Conservation (phyloP, 768 basidiomycete genomes). For the Suillus occidentalis region DNA sequence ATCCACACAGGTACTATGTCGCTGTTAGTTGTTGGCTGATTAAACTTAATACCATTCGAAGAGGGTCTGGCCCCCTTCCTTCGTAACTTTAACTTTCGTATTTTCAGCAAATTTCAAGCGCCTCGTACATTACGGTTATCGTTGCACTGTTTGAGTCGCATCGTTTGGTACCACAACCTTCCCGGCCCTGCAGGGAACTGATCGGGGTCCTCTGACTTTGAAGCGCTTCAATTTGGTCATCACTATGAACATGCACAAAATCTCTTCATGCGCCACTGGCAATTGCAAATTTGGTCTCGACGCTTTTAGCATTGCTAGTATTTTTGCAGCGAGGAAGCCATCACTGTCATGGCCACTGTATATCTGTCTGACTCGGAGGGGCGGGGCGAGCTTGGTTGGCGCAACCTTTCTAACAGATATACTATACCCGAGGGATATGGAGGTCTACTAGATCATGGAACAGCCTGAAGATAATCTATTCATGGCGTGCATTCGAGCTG, state of each 20-base stretch:
- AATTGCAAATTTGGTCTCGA: conserved; percentile 22
- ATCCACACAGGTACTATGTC: neutral
- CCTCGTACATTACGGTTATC: neutral
- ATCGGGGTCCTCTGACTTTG: neutral
- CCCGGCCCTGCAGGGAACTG: neutral
- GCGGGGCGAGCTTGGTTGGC: conserved; percentile 34
- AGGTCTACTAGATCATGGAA: conserved; percentile 21
- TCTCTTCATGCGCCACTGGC: conserved; percentile 5
- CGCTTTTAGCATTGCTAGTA: conserved; percentile 27
- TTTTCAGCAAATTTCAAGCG: neutral
- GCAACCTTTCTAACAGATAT: conserved; percentile 35
- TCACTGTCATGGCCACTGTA: conserved; percentile 29
- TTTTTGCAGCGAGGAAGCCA: conserved; percentile 33
- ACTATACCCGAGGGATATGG: conserved; percentile 29
- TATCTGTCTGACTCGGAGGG: conserved; percentile 22
- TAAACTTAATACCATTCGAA: neutral
- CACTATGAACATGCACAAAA: neutral
- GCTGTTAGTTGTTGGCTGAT: neutral
- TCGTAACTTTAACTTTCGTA: too few relatives aligned
- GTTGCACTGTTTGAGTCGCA: neutral
- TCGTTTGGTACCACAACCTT: neutral
- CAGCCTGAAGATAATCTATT: conserved; percentile 14
- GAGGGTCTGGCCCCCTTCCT: too few relatives aligned
- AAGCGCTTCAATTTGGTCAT: neutral
- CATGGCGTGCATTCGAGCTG: conserved; percentile 18